Base-by-base conservation (phyloP, 1,284 basidiomycete species). In the Rhodotorula sp. region DNA sequence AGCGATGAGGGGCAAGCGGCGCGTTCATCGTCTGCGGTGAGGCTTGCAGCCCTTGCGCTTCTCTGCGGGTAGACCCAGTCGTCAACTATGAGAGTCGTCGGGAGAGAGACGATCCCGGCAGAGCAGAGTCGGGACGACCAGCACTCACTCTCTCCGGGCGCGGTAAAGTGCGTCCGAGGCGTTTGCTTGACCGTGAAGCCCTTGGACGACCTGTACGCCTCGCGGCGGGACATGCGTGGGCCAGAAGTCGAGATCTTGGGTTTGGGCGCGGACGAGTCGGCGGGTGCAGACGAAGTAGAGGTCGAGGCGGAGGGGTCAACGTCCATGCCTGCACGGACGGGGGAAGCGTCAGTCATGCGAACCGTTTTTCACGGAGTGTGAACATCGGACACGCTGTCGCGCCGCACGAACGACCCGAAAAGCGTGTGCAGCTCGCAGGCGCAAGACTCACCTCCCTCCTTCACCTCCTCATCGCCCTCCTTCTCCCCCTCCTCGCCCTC, bases 1-100 rank as follows among this genome's bases (percentile, higher is more conserved):
- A 15, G 8, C 36, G 8, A 30, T 0, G 30, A 4, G 22, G 4
- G 27, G 10, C 24, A 44, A 5, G 30, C 30, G 15, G 47, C 30
- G 32, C 24, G 24, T 22, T 77, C 94, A 98, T 83, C 88, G 66
- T 36, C 73, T 62, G 6, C 73, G 70, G 34, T 72, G 66, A 19
- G 73, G 73, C 60, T 74, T 74, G 73, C 73, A 74, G 22, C 64
- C 73, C 63, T 48, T 60, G 30, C 67, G 62, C 52, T 72, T 72
- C 59, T 63, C 66, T 66, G 59, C 59, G 29, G 9, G 49, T 29
- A 17, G 24, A n/a, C n/a, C n/a, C n/a, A n/a, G n/a, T n/a, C n/a
- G n/a, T n/a, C n/a, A n/a, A n/a, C n/a, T n/a, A n/a, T n/a, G n/a
- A n/a, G n/a, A n/a, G n/a, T n/a, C n/a, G n/a, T n/a, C n/a, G n/a